Base-by-base conservation (phyloP, 2,329 filamentous ascomycete species). In the Cladophialophora chaetospira region DNA sequence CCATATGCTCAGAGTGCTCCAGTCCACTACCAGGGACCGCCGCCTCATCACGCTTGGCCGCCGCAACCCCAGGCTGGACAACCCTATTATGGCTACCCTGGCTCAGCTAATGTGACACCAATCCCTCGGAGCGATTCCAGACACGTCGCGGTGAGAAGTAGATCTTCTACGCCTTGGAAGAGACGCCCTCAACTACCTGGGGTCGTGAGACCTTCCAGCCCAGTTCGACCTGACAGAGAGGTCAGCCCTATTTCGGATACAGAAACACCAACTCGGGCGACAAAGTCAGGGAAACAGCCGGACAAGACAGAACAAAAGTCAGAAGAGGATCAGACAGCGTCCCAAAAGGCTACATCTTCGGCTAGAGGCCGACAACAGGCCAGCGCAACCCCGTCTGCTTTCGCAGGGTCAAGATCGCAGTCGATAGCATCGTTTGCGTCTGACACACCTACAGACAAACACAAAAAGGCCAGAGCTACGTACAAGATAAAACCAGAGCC, bases 81-180 rank as follows among this genome's bases (percentile, higher is more conserved):
- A 25, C 60, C 56, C 15, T 56, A 61, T 23, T 57, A 61, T 50
- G 52, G 54, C 26, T 61, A 62, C 36, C 58, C 50, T 38, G 52
- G 48, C 40, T 61, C 64, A 43, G 58, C 63, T 15, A 58, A 50
- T 43, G 54, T 63, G 6, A 66, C 64, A 19, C 64, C 64, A 1
- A 44, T 60, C 6, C 53, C 57, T 35, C 55, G 60, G 38, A 55
- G 48, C 42, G 47, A 57, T 8, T 54, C 57, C n/a, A 52, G 55
- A 25, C 53, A 46, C 23, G 28, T 42, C 38, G 3, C 49, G 25
- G 21, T 15, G 11, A 51, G 57, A 48, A 50, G 48, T 8, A 54
- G 57, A 29, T 65, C 63, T 10, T 66, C 64, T 8, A 66, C 64
- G 11, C 64, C 63, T 9, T 66, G 64, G 64, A 66, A 64, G 48